Conservation (phyloP, 2,329 filamentous ascomycete genomes). For the Ceratocystis lukuohia region DNA sequence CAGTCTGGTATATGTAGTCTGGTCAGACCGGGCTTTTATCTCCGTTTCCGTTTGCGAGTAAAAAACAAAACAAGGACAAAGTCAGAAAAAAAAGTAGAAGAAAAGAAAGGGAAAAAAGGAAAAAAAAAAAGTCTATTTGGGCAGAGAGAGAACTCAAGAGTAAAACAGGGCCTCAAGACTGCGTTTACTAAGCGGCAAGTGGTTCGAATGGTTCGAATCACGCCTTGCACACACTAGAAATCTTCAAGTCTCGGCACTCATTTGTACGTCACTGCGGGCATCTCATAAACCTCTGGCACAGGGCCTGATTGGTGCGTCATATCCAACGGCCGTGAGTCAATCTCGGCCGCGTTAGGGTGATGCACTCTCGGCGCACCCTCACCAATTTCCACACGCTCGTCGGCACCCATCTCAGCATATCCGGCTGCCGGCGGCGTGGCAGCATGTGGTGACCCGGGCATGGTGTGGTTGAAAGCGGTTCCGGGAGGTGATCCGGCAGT, state of each 20-base stretch:
- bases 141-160: neutral
- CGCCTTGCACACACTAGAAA: neutral
- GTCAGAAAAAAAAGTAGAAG: neutral
- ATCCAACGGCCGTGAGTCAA: slow-evolving; percentile 27
- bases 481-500: neutral
- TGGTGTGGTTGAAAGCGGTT: neutral
- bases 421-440: slow-evolving; percentile 10
- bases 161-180: neutral
- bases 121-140: neutral
- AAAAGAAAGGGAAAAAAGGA: neutral
- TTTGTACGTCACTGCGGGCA: slow-evolving; percentile 30
- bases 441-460: slow-evolving; percentile 19
- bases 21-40: too few relatives aligned
- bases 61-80: neutral
- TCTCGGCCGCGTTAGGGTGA: slow-evolving; percentile 29
- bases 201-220: too few relatives aligned
- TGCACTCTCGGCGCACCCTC: slow-evolving; percentile 26
- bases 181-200: neutral
- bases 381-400: slow-evolving; percentile 26
- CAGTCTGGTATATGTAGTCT: too few relatives aligned
- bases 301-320: slow-evolving; percentile 27
- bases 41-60: too few relatives aligned
- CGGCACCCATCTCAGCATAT: slow-evolving; percentile 21
- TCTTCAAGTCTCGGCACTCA: neutral
- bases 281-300: slow-evolving; percentile 29